Evolutionary conservation across 2,329 filamentous ascomycete species (phyloP).

Genomic region (Phaeosphaeriaceae sp.): DNA sequence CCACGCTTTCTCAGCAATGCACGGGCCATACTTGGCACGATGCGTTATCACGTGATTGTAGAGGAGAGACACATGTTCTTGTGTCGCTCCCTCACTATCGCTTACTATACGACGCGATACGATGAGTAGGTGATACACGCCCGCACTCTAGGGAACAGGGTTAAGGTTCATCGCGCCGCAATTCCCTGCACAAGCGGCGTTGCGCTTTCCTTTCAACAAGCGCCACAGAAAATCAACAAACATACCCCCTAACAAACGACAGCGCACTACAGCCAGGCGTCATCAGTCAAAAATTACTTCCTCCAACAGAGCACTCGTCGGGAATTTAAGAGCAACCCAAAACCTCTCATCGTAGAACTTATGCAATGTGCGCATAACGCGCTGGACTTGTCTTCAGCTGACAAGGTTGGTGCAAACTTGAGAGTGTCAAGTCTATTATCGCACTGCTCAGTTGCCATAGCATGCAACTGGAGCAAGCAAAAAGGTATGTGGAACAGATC

Average conservation of each 20-base stretch:
- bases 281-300: too few species aligned
- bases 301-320: not conserved
- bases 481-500: not conserved
- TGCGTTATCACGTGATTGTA: conserved; percentile 1
- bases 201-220: not conserved
- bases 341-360: not conserved
- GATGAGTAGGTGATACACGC: not conserved
- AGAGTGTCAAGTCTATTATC: not conserved
- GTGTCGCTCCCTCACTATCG: not conserved
- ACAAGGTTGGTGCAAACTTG: not conserved
- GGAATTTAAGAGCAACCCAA: not conserved
- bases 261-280: not conserved
- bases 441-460: conserved; percentile 2
- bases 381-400: not conserved
- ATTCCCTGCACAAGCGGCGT: not conserved
- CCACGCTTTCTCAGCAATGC: not conserved
- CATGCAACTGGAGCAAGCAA: not conserved
- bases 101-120: not conserved
- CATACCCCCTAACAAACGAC: not conserved
- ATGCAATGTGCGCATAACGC: conserved; percentile 5
- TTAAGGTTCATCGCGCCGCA: too few species aligned
- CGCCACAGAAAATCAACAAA: conserved; percentile 1
- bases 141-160: too few species aligned
- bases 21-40: not conserved
- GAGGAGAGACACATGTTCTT: not conserved